phyloP scores from a whole-genome alignment of 306 rosid genomes.

The Ochetophila trinervis region DNA sequence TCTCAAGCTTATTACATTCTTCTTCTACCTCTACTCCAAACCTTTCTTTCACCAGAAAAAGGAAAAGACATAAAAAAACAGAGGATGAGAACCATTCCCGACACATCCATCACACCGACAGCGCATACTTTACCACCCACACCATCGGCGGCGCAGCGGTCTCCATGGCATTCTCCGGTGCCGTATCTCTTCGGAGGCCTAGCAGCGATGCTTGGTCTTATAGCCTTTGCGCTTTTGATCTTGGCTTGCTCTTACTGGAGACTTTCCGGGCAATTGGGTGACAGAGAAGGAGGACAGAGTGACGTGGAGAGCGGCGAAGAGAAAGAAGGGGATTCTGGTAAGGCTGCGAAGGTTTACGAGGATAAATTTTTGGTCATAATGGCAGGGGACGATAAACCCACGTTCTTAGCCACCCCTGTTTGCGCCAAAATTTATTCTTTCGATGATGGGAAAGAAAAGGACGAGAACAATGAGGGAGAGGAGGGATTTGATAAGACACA shows the following conservation, averaged over 20 bases:
- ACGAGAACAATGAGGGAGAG: neutral
- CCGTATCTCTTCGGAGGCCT: constrained; percentile 90
- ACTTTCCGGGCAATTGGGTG: constrained; percentile 23
- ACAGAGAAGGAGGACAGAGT: constrained; percentile 4
- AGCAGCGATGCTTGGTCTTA: constrained; percentile 75
- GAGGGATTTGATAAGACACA: constrained; percentile 7
- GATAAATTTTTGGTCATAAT: constrained; percentile 77
- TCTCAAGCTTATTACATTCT: constrained; percentile 28
- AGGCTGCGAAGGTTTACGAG: constrained; percentile 42
- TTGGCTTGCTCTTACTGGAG: constrained; percentile 83
- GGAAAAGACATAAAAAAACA: neutral
- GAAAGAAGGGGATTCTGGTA: constrained; percentile 34
- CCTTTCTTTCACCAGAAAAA: neutral
- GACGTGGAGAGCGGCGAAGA: constrained; percentile 40
- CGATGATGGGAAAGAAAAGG: neutral
- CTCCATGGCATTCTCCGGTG: constrained; percentile 88
- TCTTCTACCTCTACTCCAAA: constrained; percentile 14
- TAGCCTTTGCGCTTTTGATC: constrained; percentile 72
- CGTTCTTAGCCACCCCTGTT: constrained; percentile 75
- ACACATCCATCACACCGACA: constrained; percentile 9
- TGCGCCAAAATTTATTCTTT: constrained; percentile 26
- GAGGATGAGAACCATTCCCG: constrained; percentile 41
- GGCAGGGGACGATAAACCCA: constrained; percentile 83
- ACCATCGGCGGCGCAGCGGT: constrained; percentile 18
- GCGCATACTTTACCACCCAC: constrained; percentile 14